These are phyloP conservation scores for Colletotrichum sansevieriae DNA, from an alignment of 2,329 filamentous ascomycete genomes.

Conservation along the genomic window DNA sequence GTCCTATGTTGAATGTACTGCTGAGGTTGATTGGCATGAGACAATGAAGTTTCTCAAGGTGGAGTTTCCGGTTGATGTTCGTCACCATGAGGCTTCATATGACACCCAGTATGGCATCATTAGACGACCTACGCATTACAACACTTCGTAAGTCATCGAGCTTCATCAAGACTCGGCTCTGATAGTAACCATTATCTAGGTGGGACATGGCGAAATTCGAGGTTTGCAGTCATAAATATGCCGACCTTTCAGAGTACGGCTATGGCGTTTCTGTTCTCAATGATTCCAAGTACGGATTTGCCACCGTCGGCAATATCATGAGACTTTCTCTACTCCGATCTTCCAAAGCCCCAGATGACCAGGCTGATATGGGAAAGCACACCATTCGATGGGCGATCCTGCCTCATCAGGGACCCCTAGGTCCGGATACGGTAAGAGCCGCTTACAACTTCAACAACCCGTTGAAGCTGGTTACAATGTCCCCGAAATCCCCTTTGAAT, in stretches of 20 bases:
- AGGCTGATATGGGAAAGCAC: conserved; percentile 78
- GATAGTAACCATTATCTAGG: background rate
- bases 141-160: conserved; percentile 66
- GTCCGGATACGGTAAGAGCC: conserved; percentile 69
- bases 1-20: conserved; percentile 68
- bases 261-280: conserved; percentile 79
- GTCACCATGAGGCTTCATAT: conserved; percentile 75
- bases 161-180: accelerated
- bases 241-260: conserved; percentile 76
- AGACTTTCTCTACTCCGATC: conserved; percentile 73
- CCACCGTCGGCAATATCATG: conserved; percentile 76
- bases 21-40: conserved; percentile 77
- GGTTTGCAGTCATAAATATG: conserved; percentile 82
- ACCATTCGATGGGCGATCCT: conserved; percentile 76
- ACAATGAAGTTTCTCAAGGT: conserved; percentile 80
- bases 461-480: conserved; percentile 51
- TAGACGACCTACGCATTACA: conserved; percentile 76
- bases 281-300: conserved; percentile 79
- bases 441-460: conserved; percentile 78
- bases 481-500: background rate
- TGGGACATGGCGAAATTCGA: conserved; percentile 86
- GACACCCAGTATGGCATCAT: conserved; percentile 77
- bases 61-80: conserved; percentile 75
- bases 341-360: conserved; percentile 76
- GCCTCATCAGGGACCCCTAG: conserved; percentile 70